Percentiles rank a stretch among this genome's conserved stretches.
phyloP scores from a whole-genome alignment of 306 rosid species.

The Sicyos edulis region DNA sequence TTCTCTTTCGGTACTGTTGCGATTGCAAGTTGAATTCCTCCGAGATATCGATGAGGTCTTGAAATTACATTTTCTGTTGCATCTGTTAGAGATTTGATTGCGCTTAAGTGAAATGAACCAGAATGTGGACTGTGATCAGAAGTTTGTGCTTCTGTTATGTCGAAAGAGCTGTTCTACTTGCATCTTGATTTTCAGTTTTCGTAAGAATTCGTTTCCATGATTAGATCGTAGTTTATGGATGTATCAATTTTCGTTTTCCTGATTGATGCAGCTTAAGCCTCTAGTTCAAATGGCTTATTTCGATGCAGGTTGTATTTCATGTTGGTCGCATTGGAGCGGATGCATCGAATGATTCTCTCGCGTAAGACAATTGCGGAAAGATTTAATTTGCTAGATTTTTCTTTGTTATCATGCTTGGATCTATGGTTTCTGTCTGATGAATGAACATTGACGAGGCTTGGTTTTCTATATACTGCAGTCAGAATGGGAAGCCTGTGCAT shows the following conservation, averaged over 20 bases:
- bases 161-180: not conserved
- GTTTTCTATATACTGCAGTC: conserved; percentile 8
- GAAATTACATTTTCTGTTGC: not conserved
- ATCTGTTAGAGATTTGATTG: conserved; percentile 3
- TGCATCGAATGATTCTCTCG: conserved; percentile 34
- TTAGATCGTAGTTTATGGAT: not conserved
- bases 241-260: not conserved
- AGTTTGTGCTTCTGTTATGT: not conserved
- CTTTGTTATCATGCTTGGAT: not conserved
- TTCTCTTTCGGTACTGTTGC: not conserved
- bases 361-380: conserved; percentile 30
- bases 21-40: conserved; percentile 9
- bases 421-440: not conserved
- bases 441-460: conserved; percentile 1
- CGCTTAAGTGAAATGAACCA: not conserved
- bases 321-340: conserved; percentile 26
- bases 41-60: not conserved
- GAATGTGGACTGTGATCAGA: conserved; percentile 9
- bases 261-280: conserved; percentile 4
- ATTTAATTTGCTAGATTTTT: no score
- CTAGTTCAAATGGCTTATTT: conserved; percentile 12
- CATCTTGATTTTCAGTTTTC: not conserved
- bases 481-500: not conserved
- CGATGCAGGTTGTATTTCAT: conserved; percentile 42
- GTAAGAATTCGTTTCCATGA: not conserved